A percentile compares a stretch with the other conserved stretches of the same genome.
These are phyloP conservation scores for Fulvia fulva DNA, from an alignment of 2,329 filamentous ascomycete genomes.

Conservation along the genomic window DNA sequence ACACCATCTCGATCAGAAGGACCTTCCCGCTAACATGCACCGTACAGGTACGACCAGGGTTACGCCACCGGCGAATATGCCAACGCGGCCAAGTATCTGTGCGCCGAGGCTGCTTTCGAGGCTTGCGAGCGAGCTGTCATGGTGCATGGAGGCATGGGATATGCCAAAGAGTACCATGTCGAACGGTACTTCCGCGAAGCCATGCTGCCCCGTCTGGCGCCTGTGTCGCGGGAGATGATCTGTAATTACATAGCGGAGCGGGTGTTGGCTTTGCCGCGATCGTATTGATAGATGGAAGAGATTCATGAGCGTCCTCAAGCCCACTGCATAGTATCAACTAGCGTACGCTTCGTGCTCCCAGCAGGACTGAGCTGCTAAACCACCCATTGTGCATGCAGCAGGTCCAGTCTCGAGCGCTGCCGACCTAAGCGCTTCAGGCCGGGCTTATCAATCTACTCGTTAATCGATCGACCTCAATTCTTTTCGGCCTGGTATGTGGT, in stretches of 20 bases:
- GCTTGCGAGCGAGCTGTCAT: constrained; percentile 56
- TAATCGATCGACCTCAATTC: too few species aligned
- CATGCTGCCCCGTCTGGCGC: constrained; percentile 61
- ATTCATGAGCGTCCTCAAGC: too few species aligned
- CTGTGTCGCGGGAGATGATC: constrained; percentile 48
- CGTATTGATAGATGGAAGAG: too few species aligned
- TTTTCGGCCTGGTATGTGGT: too few species aligned
- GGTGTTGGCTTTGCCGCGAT: constrained; percentile 19
- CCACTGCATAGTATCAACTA: too few species aligned
- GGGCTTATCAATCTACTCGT: too few species aligned
- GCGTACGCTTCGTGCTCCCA: too few species aligned
- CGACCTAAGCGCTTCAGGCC: too few species aligned
- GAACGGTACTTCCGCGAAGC: constrained; percentile 64
- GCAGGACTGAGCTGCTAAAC: too few species aligned
- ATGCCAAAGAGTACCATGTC: constrained; percentile 58
- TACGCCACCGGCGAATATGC: constrained; percentile 48
- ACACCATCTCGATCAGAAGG: constrained; percentile 32
- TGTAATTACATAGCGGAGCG: constrained; percentile 34
- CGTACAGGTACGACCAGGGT: neutral
- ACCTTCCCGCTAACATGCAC: neutral
- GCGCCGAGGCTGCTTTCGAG: constrained; percentile 60
- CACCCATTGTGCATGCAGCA: too few species aligned
- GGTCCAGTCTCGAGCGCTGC: too few species aligned
- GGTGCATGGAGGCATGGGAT: constrained; percentile 28
- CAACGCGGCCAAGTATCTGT: constrained; percentile 68